Conservation (phyloP, 2,329 filamentous ascomycete genomes). For the Phoma sp. region DNA sequence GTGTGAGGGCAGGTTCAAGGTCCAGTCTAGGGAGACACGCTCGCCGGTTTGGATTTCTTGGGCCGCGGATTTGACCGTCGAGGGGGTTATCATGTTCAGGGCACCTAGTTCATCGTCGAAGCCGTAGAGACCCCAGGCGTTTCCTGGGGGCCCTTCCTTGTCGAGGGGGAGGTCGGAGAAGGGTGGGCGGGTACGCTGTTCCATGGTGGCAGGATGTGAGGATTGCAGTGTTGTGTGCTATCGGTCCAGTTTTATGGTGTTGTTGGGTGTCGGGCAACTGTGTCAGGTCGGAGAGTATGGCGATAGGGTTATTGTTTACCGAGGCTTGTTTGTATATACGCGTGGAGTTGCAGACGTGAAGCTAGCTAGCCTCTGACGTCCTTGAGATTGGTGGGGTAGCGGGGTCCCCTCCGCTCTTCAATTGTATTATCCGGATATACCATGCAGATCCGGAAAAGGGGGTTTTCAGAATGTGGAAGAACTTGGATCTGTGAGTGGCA, state of each 20-base stretch:
- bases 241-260: no score
- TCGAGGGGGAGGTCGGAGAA: constrained; percentile 59
- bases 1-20: constrained; percentile 47
- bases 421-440: constrained; percentile 9
- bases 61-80: constrained; percentile 51
- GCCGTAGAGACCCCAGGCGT: constrained; percentile 64
- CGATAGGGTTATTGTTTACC: background rate
- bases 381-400: constrained; percentile 12
- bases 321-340: constrained; percentile 21
- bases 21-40: constrained; percentile 49
- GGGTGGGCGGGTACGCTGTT: constrained; percentile 35
- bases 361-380: constrained; percentile 20
- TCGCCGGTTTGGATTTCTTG: constrained; percentile 54
- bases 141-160: constrained; percentile 57
- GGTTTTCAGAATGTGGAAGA: no score
- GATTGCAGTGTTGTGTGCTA: no score
- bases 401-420: constrained; percentile 4
- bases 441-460: constrained; percentile 6
- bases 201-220: constrained; percentile 13
- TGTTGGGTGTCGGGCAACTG: background rate
- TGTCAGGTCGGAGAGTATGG: background rate
- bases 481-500: background rate
- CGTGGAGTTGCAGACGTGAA: constrained; percentile 30
- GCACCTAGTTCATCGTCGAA: constrained; percentile 59
- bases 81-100: constrained; percentile 61